Base-by-base conservation (phyloP, 805 yeast species). In the Candida ascalaphidarum region DNA sequence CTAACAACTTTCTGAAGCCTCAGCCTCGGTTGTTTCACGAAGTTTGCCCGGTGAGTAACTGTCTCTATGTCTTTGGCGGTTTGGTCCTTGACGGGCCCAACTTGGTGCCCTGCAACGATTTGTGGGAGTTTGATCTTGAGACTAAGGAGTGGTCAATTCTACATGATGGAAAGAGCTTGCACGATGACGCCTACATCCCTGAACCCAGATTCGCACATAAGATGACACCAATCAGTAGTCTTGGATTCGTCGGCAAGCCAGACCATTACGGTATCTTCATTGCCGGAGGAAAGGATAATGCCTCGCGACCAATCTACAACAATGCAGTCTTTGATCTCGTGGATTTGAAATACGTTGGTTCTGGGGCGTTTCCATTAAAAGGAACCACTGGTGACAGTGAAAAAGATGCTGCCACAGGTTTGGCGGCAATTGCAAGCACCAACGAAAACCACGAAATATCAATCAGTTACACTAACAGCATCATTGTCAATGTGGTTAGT, bases 31-130 rank as follows among this genome's bases (percentile, higher is more conserved):
- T 80, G 31, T 77, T 62, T 43, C 88, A 78, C 39, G 67, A 82
- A 3, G 50, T 80, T 31, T 53, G 69, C 11, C 68, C 66, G 24
- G 51, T 62, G 30, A 68, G 66, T 20, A 65, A 71, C 25, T 60
- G 65, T 24, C 33, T 80, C 3, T 81, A 69, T 45, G 41, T 79
- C 3, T 74, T 68, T 44, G 92, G 94, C 17, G 94, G 94, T 1
- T 46, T 81, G 17, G 49, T 57, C 0, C 53, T 71, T 7, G 37
- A 43, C 2, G 50, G 43, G 4, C 61, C 58, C 26, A 4, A 5
- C 11, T 44, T 61, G 19, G 46, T 46, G 5, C 72, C 82, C 0
- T 47, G 67, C 5, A 77, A 77, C 40, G 92, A 82, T 40, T 50
- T 79, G 15, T 82, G 92, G 89, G 67, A 68, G 40, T 73, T 77